A percentile compares a stretch with the other conserved stretches of the same genome.
Evolutionary conservation across 2,329 filamentous ascomycete genomes (phyloP).

Genomic region (Alternaria tenuissima): DNA sequence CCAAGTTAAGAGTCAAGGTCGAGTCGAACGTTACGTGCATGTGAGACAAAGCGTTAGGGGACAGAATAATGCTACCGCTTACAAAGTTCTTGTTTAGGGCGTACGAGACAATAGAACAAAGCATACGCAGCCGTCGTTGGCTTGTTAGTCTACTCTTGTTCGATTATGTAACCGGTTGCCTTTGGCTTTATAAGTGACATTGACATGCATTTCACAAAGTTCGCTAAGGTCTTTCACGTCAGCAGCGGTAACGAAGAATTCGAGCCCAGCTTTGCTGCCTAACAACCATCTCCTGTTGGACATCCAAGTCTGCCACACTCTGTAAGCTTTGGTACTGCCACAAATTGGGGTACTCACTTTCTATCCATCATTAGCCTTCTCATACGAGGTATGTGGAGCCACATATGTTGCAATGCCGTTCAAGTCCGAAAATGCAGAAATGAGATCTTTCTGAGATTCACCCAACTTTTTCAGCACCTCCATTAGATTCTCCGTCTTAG

Average conservation of each 20-base stretch:
- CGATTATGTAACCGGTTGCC: neutral
- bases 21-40: neutral
- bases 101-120: neutral
- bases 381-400: too few relatives aligned
- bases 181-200: neutral
- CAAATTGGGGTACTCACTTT: neutral
- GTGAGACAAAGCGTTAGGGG: slow-evolving; percentile 8
- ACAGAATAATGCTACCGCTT: neutral
- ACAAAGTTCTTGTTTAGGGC: neutral
- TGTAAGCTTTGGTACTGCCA: neutral
- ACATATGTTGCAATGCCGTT: too few relatives aligned
- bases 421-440: too few relatives aligned
- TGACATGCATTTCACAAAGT: neutral
- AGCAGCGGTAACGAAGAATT: neutral
- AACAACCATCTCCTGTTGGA: neutral
- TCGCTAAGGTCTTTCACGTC: neutral
- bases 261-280: neutral
- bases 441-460: too few relatives aligned
- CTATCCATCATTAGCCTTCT: too few relatives aligned
- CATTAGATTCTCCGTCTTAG: neutral
- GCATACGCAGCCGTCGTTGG: neutral
- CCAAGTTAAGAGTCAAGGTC: neutral
- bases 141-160: neutral
- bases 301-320: neutral
- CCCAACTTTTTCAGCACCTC: too few relatives aligned